Evolutionary conservation across 2,329 filamentous ascomycete species (phyloP), one percentile per base, ranked within the genome.

Genomic region (Penicillium glabrum): DNA sequence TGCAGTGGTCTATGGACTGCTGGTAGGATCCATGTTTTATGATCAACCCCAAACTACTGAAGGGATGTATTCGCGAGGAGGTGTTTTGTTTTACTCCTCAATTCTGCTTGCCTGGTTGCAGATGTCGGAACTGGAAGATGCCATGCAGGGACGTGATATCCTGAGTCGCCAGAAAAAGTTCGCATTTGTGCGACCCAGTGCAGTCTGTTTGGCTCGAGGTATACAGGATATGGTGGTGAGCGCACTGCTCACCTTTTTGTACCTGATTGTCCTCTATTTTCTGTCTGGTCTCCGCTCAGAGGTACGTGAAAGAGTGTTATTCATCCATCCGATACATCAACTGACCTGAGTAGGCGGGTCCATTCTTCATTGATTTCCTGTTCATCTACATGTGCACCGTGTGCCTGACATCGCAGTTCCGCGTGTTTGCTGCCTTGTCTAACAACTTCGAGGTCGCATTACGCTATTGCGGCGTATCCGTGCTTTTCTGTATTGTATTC

Each of bases 11-110:
- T 88, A 89, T 68, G 82, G 78, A 31, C 78, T 93, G 14, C 86
- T 93, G 58, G 84, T 91, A 46, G 88, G 89, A 1, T 89, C 86
- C 1, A 81, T 93, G 45, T 93, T 92, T 72, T 89, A 90, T 66
- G 86, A 83, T 8, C 78, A 84, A 61, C 74, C 83, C 0, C 67
- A 77, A 2, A 78, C 81, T 52, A 86, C 84, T 0, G 77, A 76
- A 16, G 85, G 84, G 23, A 81, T 83, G 33, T 88, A 87, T 67
- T 77, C 79, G 3, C 78, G 84, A 54, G 84, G 84, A 19, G 85
- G 85, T 61, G 77, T 82, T 3, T 69, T 84, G 3, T 87, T 88
- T 73, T 87, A 87, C 71, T 84, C 82, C 0, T 82, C 86, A 39
- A 75, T 87, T 35, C 82, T 87, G 68, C 73, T 87, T 5, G 78